Conservation (phyloP, 2,329 filamentous ascomycete genomes). For the Fusarium camptoceras region DNA sequence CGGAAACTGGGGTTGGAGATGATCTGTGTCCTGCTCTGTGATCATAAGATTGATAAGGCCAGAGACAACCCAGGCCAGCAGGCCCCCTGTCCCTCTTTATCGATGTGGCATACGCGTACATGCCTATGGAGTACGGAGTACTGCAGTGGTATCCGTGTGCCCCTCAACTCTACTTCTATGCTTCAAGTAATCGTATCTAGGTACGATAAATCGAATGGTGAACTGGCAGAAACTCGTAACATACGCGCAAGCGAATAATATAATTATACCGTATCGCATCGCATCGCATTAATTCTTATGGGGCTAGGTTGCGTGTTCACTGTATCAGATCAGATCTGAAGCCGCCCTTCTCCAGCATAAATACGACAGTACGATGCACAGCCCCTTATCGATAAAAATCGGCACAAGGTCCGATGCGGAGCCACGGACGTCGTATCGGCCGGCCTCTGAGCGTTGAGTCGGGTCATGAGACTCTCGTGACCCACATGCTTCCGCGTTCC, state of each 20-base stretch:
- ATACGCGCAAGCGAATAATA: constrained; percentile 26
- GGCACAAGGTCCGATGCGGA: constrained; percentile 33
- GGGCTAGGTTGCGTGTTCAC: constrained; percentile 22
- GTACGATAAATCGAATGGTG: constrained; percentile 4
- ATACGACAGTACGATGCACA: not conserved
- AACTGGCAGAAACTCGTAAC: constrained; percentile 17
- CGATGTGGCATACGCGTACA: constrained; percentile 29
- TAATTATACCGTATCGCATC: not conserved
- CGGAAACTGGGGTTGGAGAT: constrained; percentile 27
- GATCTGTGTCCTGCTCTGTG: constrained; percentile 39
- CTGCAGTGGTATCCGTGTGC: not conserved
- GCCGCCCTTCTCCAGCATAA: constrained; percentile 8
- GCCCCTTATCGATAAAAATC: constrained; percentile 25
- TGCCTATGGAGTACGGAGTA: not conserved
- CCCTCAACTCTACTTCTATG: not conserved
- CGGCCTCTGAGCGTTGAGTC: constrained; percentile 22
- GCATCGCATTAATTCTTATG: constrained; percentile 4
- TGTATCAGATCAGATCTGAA: constrained; percentile 34
- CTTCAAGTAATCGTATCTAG: not conserved
- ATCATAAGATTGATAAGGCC: constrained; percentile 47
- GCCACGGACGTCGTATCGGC: constrained; percentile 32
- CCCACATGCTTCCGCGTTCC: constrained; percentile 43
- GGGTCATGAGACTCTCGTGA: constrained; percentile 36
- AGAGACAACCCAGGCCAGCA: not conserved
- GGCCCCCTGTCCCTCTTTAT: constrained; percentile 15